A percentile compares a stretch with the other conserved stretches of the same genome.
Conservation (phyloP, 805 yeast species). For the Candida stauntonica region DNA sequence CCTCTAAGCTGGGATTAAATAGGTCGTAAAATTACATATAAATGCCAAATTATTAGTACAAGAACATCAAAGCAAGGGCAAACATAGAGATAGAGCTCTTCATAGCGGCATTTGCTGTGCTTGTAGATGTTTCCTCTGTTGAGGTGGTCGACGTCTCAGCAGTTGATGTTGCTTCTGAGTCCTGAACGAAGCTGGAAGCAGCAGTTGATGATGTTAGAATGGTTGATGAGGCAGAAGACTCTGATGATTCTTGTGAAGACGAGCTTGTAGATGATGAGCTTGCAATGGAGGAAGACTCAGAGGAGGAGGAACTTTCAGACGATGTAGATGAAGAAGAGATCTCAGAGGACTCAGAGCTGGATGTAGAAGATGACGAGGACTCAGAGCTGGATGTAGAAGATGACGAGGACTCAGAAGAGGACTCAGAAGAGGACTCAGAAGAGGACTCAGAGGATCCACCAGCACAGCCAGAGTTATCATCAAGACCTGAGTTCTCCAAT, state of each 20-base stretch:
- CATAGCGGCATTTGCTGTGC: no score
- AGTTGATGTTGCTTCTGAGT: conserved; percentile 1
- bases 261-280: no score
- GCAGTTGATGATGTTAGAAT: conserved; percentile 1
- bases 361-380: conserved; percentile 2
- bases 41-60: no score
- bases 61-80: no score
- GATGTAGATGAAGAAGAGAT: conserved; percentile 2
- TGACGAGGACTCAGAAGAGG: conserved; percentile 15
- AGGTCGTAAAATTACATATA: no score
- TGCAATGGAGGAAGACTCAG: background rate
- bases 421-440: conserved; percentile 11
- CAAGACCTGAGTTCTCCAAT: conserved; percentile 58
- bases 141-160: background rate
- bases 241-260: no score
- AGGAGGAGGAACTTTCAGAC: conserved; percentile 1
- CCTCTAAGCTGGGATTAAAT: no score
- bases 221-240: conserved; percentile 1
- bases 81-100: no score
- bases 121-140: background rate
- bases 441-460: conserved; percentile 20
- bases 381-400: no score
- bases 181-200: conserved; percentile 7
- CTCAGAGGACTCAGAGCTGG: conserved; percentile 2
- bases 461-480: conserved; percentile 37